These are phyloP conservation scores for Xylariaceae sp. DNA, from an alignment of 2,329 filamentous ascomycete species.

Conservation along the genomic window DNA sequence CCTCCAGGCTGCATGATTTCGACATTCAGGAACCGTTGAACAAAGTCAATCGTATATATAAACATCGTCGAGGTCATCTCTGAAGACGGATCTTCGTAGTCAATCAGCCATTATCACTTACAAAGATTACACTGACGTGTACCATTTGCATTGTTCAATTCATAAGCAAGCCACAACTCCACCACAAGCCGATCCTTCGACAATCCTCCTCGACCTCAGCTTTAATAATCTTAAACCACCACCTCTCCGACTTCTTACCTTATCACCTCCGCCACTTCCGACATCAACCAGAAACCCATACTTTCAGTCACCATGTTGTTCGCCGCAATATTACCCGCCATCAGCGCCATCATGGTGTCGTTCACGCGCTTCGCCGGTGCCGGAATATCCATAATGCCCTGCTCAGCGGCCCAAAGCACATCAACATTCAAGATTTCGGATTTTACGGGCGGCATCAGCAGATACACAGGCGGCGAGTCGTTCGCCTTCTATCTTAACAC, in stretches of 20 bases:
- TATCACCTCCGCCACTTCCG: neutral
- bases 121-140: too few species aligned
- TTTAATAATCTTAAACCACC: constrained; percentile 1
- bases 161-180: constrained; percentile 5
- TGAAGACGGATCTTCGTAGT: neutral
- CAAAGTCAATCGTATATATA: constrained; percentile 8
- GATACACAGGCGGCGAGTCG: constrained; percentile 29
- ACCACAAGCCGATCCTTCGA: neutral
- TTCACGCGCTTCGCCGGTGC: constrained; percentile 25
- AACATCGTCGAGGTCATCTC: neutral
- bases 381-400: constrained; percentile 20
- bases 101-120: neutral
- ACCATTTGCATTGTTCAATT: neutral
- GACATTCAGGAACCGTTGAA: neutral
- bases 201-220: neutral
- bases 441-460: constrained; percentile 27
- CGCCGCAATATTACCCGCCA: constrained; percentile 21
- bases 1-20: constrained; percentile 12
- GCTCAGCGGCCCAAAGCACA: constrained; percentile 1
- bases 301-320: constrained; percentile 22
- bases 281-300: neutral
- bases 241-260: neutral
- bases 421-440: constrained; percentile 24
- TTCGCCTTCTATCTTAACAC: constrained; percentile 31
- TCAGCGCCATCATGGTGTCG: constrained; percentile 27